Evolutionary conservation across 257 asterid genomes (phyloP).

Genomic region (Leptodermis oblonga): DNA sequence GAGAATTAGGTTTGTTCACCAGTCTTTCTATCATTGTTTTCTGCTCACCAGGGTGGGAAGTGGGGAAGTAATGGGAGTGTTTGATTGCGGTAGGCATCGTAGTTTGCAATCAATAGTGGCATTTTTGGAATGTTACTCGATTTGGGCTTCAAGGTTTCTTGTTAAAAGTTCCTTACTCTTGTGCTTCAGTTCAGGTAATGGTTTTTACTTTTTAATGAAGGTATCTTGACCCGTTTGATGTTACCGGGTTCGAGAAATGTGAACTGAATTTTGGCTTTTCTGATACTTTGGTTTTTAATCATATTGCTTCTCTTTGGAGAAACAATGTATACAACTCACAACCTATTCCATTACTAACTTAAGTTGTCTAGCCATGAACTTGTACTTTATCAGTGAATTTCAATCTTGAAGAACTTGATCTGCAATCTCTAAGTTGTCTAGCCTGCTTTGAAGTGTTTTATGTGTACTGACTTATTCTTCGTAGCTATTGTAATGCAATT

Average conservation of each 20-base stretch:
- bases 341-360: not conserved
- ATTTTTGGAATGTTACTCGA: constrained; percentile 60
- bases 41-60: too few relatives aligned
- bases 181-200: constrained; percentile 77
- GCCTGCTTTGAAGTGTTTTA: too few relatives aligned
- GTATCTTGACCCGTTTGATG: too few relatives aligned
- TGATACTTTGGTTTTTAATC: not conserved
- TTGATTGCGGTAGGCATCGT: too few relatives aligned
- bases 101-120: constrained; percentile 56
- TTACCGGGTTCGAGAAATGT: not conserved
- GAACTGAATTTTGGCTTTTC: not conserved
- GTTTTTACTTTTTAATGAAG: too few relatives aligned
- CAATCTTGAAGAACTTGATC: not conserved
- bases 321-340: not conserved
- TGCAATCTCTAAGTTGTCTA: not conserved
- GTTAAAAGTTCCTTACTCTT: constrained; percentile 42
- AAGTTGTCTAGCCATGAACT: not conserved
- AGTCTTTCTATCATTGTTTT: too few relatives aligned
- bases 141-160: constrained; percentile 38
- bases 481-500: too few relatives aligned
- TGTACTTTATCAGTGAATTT: not conserved
- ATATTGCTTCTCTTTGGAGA: not conserved
- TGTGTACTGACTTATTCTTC: too few relatives aligned
- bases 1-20: too few relatives aligned
- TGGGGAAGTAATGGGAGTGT: too few relatives aligned